phyloP scores from a whole-genome alignment of 2,329 filamentous ascomycete genomes.

The Ascochyta lentis region DNA sequence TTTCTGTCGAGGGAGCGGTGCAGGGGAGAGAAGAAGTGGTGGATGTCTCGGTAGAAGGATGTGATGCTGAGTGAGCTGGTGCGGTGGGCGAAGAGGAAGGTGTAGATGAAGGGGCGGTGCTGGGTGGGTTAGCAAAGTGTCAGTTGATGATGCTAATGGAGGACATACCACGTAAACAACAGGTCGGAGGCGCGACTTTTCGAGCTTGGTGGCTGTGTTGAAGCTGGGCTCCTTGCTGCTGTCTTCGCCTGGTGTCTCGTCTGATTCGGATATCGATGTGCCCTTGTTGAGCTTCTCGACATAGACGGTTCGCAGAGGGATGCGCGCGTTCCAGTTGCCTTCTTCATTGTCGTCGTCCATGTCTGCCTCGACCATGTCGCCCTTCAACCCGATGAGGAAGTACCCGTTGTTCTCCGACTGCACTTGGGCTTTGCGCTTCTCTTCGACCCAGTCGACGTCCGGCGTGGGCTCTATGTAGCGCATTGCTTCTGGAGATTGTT shows the following conservation, averaged over 20 bases:
- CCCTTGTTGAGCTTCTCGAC: constrained; percentile 64
- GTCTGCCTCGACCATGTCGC: constrained; percentile 63
- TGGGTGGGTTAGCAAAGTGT: constrained; percentile 13
- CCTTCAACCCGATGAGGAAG: constrained; percentile 73
- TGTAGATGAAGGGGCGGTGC: constrained; percentile 76
- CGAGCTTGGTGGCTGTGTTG: constrained; percentile 5
- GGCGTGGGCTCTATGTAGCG: constrained; percentile 47
- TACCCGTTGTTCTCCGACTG: constrained; percentile 56
- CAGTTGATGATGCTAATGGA: accelerated
- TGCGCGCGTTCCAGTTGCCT: constrained; percentile 55
- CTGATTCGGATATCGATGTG: constrained; percentile 20
- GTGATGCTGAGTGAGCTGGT: constrained; percentile 61
- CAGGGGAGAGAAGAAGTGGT: constrained; percentile 59
- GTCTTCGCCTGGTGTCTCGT: constrained; percentile 33
- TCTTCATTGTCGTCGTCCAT: constrained; percentile 53
- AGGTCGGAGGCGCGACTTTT: constrained; percentile 61
- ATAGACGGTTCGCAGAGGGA: constrained; percentile 69
- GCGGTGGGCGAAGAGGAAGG: constrained; percentile 71
- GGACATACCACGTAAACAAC: constrained; percentile 69
- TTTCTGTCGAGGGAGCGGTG: constrained; percentile 54
- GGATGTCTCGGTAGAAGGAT: constrained; percentile 57
- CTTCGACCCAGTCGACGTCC: constrained; percentile 59
- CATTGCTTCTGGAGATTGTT: constrained; percentile 36
- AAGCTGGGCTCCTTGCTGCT: constrained; percentile 20
- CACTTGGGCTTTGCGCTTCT: constrained; percentile 64